Percentiles rank a stretch among this genome's conserved stretches.
Conservation (phyloP, 2,329 filamentous ascomycete species). For the Talaromyces sp. region DNA sequence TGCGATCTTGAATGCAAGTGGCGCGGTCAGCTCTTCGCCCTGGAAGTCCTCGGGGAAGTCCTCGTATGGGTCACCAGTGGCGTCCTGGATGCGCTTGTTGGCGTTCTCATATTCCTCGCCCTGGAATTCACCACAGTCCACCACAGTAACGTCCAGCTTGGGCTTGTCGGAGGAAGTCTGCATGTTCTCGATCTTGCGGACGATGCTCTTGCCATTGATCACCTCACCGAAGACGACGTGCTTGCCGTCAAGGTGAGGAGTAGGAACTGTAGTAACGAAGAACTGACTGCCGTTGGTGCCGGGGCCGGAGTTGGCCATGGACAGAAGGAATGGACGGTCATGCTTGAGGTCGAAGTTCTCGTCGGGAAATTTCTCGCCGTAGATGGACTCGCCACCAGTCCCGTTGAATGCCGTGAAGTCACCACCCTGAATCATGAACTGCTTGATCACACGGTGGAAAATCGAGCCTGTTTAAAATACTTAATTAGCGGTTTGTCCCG, state of each 20-base stretch:
- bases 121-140: constrained; percentile 82
- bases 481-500: neutral
- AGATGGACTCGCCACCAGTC: constrained; percentile 95
- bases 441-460: constrained; percentile 97
- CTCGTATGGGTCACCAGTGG: constrained; percentile 87
- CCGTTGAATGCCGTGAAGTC: constrained; percentile 96
- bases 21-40: constrained; percentile 64
- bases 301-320: constrained; percentile 96
- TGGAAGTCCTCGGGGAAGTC: constrained; percentile 87
- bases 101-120: constrained; percentile 69
- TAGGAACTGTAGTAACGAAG: constrained; percentile 95
- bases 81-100: constrained; percentile 71
- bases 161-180: constrained; percentile 80
- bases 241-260: constrained; percentile 91
- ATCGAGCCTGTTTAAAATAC: constrained; percentile 60
- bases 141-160: constrained; percentile 69
- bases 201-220: constrained; percentile 84
- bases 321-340: constrained; percentile 87
- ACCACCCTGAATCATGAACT: constrained; percentile 98
- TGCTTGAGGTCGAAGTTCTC: constrained; percentile 95
- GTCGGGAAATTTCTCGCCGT: constrained; percentile 94
- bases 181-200: constrained; percentile 87
- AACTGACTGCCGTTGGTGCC: constrained; percentile 97
- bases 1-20: constrained; percentile 75
- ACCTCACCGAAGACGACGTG: constrained; percentile 98